Evolutionary conservation across 345 rosid species (phyloP).

Genomic region (Dimocarpus longan): DNA sequence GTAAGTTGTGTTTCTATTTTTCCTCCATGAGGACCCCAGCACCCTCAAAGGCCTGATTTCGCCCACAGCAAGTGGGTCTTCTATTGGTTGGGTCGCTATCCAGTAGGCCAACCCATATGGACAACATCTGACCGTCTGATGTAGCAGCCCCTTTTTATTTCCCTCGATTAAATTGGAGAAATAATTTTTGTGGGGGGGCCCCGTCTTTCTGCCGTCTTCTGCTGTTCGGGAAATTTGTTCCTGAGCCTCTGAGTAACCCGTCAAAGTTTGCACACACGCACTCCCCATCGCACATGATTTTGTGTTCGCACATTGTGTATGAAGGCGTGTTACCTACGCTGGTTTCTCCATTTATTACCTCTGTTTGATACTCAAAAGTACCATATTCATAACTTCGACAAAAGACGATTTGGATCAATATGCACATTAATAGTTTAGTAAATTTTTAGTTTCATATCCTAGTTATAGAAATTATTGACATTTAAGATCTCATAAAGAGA

Average conservation of each 20-base stretch:
- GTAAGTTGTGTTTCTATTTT: constrained; percentile 12
- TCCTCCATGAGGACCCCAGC: constrained; percentile 24
- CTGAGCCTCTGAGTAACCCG: neutral
- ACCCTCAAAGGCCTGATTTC: constrained; percentile 8
- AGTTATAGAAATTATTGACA: too few species aligned
- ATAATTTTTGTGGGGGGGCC: neutral
- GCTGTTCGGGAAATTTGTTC: constrained; percentile 20
- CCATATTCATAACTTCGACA: too few species aligned
- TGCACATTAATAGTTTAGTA: too few species aligned
- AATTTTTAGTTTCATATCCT: too few species aligned
- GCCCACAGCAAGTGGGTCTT: constrained; percentile 1
- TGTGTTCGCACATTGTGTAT: neutral
- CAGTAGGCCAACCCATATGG: neutral
- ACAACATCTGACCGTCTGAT: constrained; percentile 23
- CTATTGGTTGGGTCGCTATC: constrained; percentile 1
- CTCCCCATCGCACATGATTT: neutral
- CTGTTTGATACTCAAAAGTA: neutral
- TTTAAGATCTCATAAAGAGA: too few species aligned
- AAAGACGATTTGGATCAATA: too few species aligned
- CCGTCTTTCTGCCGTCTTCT: constrained; percentile 3
- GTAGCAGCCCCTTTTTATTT: neutral
- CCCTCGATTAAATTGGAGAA: neutral
- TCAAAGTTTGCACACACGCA: neutral
- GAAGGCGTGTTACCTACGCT: neutral
- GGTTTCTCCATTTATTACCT: neutral